These are phyloP conservation scores for Puccinia polysora DNA, from an alignment of 1,284 basidiomycete species.

Conservation along the genomic window DNA sequence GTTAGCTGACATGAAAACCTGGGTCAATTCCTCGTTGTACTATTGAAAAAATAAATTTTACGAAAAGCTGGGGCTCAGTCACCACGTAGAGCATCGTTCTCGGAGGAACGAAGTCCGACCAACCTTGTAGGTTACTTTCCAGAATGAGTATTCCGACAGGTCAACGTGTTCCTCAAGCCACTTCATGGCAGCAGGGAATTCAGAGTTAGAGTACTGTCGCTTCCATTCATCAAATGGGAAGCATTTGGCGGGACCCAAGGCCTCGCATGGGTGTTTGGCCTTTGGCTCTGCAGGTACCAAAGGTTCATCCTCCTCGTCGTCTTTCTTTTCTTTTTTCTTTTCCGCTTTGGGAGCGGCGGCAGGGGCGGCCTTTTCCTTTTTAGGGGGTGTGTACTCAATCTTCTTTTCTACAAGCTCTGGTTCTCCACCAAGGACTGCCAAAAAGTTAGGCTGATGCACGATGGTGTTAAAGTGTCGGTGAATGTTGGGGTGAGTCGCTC, in stretches of 20 bases:
- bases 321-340: constrained; percentile 47
- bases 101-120: not conserved
- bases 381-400: constrained; percentile 51
- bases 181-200: constrained; percentile 52
- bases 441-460: constrained; percentile 49
- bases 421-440: constrained; percentile 45
- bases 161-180: constrained; percentile 53
- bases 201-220: constrained; percentile 53
- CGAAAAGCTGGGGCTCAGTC: constrained; percentile 52
- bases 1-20: constrained; percentile 51
- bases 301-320: constrained; percentile 51
- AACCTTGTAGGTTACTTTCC: constrained; percentile 41
- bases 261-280: constrained; percentile 53
- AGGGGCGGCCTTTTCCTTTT: constrained; percentile 44
- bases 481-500: constrained; percentile 51
- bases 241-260: constrained; percentile 44
- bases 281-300: constrained; percentile 47
- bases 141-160: constrained; percentile 34
- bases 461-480: constrained; percentile 51
- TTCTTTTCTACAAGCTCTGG: constrained; percentile 46
- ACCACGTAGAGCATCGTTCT: not conserved
- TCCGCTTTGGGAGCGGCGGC: constrained; percentile 50
- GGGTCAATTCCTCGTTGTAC: constrained; percentile 50
- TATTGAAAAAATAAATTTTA: too few relatives aligned
- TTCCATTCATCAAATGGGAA: constrained; percentile 53